Evolutionary conservation across 1,284 basidiomycete species (phyloP).

Genomic region (Calocybe gambosa): DNA sequence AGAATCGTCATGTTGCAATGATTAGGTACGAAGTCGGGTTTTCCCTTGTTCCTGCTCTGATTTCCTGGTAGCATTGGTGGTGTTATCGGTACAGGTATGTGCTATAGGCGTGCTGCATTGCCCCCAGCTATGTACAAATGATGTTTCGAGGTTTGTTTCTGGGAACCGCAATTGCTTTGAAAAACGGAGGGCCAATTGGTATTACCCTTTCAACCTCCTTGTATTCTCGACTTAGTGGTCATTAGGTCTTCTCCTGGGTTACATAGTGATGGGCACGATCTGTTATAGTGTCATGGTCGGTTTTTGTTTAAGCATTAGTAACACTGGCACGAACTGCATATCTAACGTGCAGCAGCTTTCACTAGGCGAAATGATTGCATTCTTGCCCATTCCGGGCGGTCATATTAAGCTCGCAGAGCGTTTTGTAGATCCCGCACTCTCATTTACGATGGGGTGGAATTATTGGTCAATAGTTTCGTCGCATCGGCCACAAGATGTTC

Average conservation of each 20-base stretch:
- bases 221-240: not conserved
- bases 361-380: constrained; percentile 54
- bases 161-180: constrained; percentile 54
- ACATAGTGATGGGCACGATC: constrained; percentile 53
- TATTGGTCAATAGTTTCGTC: constrained; percentile 47
- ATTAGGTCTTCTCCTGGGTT: constrained; percentile 59
- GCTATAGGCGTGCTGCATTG: not conserved
- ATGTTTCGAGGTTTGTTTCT: constrained; percentile 45
- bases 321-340: not conserved
- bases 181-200: constrained; percentile 52
- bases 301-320: not conserved
- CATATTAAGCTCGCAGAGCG: constrained; percentile 78
- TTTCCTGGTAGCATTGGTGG: constrained; percentile 47
- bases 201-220: constrained; percentile 1
- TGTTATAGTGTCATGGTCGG: constrained; percentile 55
- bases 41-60: not conserved
- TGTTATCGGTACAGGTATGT: constrained; percentile 67
- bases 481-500: not conserved
- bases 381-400: constrained; percentile 64
- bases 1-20: constrained; percentile 67
- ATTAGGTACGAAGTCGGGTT: constrained; percentile 41
- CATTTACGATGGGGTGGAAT: constrained; percentile 81
- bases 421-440: constrained; percentile 76
- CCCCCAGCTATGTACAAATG: not conserved
- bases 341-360: constrained; percentile 20